These are phyloP conservation scores for Didymella segeticola DNA, from an alignment of 2,329 filamentous ascomycete genomes.

Conservation along the genomic window DNA sequence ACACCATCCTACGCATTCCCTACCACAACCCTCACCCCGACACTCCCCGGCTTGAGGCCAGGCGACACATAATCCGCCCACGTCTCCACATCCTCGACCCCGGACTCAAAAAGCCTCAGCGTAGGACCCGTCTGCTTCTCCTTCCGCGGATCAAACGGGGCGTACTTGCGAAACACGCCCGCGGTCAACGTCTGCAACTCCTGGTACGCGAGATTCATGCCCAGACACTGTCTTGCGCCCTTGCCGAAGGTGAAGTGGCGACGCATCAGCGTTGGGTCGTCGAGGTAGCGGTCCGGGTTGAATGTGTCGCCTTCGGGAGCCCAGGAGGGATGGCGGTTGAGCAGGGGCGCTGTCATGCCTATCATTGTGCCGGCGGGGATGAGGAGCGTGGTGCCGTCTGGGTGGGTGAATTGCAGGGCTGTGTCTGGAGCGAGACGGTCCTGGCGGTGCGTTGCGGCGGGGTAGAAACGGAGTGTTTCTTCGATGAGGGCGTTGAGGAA, in stretches of 20 bases:
- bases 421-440: slow-evolving; percentile 7
- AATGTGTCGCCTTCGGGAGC: not conserved
- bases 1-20: too few relatives aligned
- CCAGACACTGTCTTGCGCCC: slow-evolving; percentile 7
- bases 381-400: not conserved
- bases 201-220: slow-evolving; percentile 11
- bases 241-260: slow-evolving; percentile 5
- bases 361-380: not conserved
- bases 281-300: not conserved
- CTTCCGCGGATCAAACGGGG: not conserved
- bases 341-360: not conserved
- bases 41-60: slow-evolving; percentile 1
- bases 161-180: slow-evolving; percentile 7
- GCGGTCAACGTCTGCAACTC: slow-evolving; percentile 12
- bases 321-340: not conserved
- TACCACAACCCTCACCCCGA: slow-evolving; percentile 3
- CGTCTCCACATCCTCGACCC: slow-evolving; percentile 3
- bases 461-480: slow-evolving; percentile 41
- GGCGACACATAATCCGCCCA: slow-evolving; percentile 6
- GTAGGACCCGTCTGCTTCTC: slow-evolving; percentile 1
- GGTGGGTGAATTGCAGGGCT: slow-evolving; percentile 1
- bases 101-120: slow-evolving; percentile 1
- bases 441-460: slow-evolving; percentile 15
- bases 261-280: not conserved
- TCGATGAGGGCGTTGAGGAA: slow-evolving; percentile 37